Conservation (phyloP, 331 rosid species). For the Phaseolus coccineus region DNA sequence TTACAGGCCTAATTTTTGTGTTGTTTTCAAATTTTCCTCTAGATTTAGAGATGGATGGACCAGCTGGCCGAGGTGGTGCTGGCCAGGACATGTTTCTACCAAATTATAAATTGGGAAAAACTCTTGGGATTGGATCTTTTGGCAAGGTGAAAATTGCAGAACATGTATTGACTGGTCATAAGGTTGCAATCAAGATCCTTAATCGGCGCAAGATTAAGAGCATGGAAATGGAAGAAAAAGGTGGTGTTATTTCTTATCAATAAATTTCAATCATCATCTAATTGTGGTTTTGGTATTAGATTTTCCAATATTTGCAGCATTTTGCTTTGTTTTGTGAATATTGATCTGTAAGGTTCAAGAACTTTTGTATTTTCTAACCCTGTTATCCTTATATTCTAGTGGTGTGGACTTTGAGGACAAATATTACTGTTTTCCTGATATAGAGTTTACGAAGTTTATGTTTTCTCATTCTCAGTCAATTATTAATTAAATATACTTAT, state of each 20-base stretch:
- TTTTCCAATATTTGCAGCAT: slow-evolving; percentile 16
- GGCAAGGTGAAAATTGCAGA: slow-evolving; percentile 90
- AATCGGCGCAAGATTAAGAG: slow-evolving; percentile 81
- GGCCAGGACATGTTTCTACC: slow-evolving; percentile 58
- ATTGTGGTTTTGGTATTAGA: background rate
- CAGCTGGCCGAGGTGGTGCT: slow-evolving; percentile 50
- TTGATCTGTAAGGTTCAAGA: slow-evolving; percentile 9
- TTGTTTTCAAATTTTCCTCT: slow-evolving; percentile 23
- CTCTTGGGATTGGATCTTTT: slow-evolving; percentile 83
- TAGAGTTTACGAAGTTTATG: slow-evolving; percentile 15
- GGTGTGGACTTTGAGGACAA: slow-evolving; percentile 30
- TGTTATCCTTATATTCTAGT: slow-evolving; percentile 17
- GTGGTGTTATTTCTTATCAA: slow-evolving; percentile 47
- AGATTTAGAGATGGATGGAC: slow-evolving; percentile 63
- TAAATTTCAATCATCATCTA: slow-evolving; percentile 21
- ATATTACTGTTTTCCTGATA: slow-evolving; percentile 25
- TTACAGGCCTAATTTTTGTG: background rate
- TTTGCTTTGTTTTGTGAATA: slow-evolving; percentile 1
- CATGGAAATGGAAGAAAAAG: slow-evolving; percentile 93
- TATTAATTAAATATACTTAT: slow-evolving; percentile 37
- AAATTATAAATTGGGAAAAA: slow-evolving; percentile 86
- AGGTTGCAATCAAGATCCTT: slow-evolving; percentile 91
- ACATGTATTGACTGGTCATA: slow-evolving; percentile 84
- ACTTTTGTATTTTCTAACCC: slow-evolving; percentile 8
- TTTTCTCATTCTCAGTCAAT: background rate